Base-by-base conservation (phyloP, 2,329 filamentous ascomycete species). In the Diaporthe velutina region DNA sequence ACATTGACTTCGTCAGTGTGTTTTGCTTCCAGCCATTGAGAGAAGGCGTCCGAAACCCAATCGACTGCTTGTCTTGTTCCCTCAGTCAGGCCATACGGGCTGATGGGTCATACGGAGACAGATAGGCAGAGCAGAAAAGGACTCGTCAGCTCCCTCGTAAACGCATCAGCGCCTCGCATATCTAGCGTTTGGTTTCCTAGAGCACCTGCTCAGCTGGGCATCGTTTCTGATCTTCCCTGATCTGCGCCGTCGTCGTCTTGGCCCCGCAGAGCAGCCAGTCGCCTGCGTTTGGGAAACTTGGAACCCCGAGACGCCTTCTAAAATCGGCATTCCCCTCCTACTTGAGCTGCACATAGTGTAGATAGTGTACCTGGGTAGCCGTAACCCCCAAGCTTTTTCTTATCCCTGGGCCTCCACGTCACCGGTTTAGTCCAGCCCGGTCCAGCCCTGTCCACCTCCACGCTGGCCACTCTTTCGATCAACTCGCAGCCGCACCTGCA, bases 121-220 rank as follows among this genome's bases (percentile, higher is more conserved):
- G 13, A 25, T 7, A 33, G 50, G n/a, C 35, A 42, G 13, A 61
- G 54, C 17, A 33, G 7, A 28, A 40, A 68, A 50, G 48, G 64
- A 45, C 17, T 54, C 64, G 61, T 68, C 38, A 68, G 64, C 48
- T 4, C 33, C 45, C 48, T 68, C 64, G 48, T 54, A 52, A 52
- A 67, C 25, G 30, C 42, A 50, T 28, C 61, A 30, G 8, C 42
- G 28, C 61, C 45, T 50, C 61, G 45, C 28, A 17, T 48, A 13
- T 10, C 60, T 35, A 25, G 61, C 40, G 40, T 48, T 64, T 45
- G 25, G 42, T n/a, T 35, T 33, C 12, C 42, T 12, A 54, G 3
- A 52, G 33, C 64, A 68, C 64, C 64, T 40, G 48, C 64, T 68
- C 33, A 30, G 54, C 64, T 54, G 33, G 64, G 64, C 64, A 68